phyloP scores from a whole-genome alignment of 306 rosid species.

The Prinsepia uniflora region DNA sequence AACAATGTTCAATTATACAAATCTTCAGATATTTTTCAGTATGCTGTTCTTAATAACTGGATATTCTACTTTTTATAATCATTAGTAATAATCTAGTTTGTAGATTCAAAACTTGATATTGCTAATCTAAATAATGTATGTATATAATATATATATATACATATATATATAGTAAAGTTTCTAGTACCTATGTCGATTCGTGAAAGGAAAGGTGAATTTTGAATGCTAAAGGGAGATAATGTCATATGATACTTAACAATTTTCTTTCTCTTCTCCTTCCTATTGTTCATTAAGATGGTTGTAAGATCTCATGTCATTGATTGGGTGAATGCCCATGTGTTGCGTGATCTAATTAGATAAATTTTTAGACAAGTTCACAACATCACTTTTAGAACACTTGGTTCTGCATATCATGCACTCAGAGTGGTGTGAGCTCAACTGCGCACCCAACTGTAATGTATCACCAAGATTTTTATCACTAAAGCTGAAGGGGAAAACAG shows the following conservation, averaged over 20 bases:
- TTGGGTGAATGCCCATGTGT: not conserved
- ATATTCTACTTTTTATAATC: not conserved
- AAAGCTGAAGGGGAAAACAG: not conserved
- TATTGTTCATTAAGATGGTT: not conserved
- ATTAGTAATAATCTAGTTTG: not conserved
- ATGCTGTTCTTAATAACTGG: not conserved
- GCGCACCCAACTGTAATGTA: not conserved
- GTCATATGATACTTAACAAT: not conserved
- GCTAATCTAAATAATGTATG: too few relatives aligned
- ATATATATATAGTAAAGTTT: not conserved
- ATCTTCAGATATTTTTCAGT: not conserved
- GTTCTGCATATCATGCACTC: not conserved
- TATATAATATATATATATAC: not conserved
- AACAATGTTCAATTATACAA: not conserved
- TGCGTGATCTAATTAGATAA: not conserved
- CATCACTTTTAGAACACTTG: not conserved
- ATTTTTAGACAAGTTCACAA: not conserved
- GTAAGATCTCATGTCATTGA: not conserved
- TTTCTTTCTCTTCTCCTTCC: not conserved
- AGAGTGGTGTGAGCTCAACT: not conserved
- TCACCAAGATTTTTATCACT: not conserved
- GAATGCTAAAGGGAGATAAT: not conserved
- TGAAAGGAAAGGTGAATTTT: not conserved
- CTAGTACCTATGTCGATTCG: not conserved
- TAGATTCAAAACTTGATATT: not conserved